Evolutionary conservation across 2,329 filamentous ascomycete genomes (phyloP), one percentile per base, ranked within the genome.

Genomic region (Aspergillus vadensis): DNA sequence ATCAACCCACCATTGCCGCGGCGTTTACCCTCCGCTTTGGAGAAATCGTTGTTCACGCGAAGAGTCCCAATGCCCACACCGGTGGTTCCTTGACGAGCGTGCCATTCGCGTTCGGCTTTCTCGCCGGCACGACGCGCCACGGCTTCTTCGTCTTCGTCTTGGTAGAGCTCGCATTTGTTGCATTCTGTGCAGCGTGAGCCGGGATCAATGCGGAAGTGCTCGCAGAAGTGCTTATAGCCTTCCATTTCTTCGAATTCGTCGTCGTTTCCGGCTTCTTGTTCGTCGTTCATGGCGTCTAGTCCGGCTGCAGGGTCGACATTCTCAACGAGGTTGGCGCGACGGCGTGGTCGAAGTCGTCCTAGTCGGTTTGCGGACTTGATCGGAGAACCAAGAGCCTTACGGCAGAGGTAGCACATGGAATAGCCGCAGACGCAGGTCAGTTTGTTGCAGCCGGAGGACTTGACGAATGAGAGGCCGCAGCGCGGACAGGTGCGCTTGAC

Each of bases 381-480:
- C 1, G 67, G 70, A 44, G 73, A 65, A 1, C 73, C 74, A 1
- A 80, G 70, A 19, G 91, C 88, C 67, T 89, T 89, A 43, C 95
- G 91, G 76, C 95, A 99, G 50, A 98, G 87, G 72, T 99, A 99
- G 75, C 95, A 99, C 94, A 98, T 98, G 68, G 91, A 90, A 78
- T 98, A 98, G 8, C 95, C 95, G 77, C 95, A 99, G 15, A 92
- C 88, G 73, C 95, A 98, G 5, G 92, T 94, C 43, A 99, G 84
- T 79, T 98, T 98, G 81, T 99, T 99, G 84, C 95, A 99, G 70
- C 95, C 95, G 25, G 89, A 88, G 6, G 88, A 89, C 76, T 98
- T 98, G 77, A 99, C 91, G 74, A 98, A 98, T 15, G 89, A 91
- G 9, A 93, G 91, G 67, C 91, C 89, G 81, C 95, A 99, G 51